Evolutionary conservation across 1,284 basidiomycete genomes (phyloP).

Genomic region (Ceratorhiza oryzae-sativae): DNA sequence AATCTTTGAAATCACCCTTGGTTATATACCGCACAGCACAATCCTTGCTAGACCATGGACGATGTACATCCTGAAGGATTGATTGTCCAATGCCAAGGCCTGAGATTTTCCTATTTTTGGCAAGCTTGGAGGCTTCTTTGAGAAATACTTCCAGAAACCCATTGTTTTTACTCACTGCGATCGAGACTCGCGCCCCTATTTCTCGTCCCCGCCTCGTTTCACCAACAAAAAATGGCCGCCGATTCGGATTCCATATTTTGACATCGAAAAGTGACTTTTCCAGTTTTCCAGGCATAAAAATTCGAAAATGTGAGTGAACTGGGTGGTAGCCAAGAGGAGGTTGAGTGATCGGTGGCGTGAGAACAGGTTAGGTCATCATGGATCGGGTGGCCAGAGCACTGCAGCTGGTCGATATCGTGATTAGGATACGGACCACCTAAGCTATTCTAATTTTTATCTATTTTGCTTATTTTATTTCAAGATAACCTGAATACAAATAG

Average conservation of each 20-base stretch:
- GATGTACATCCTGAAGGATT: neutral
- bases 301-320: no score
- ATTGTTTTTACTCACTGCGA: neutral
- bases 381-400: neutral
- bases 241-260: no score
- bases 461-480: slow-evolving; percentile 2
- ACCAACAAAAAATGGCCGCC: no score
- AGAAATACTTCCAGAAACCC: neutral
- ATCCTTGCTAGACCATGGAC: neutral
- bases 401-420: no score
- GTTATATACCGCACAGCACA: neutral
- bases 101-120: neutral
- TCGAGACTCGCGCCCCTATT: neutral
- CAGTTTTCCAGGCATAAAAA: no score
- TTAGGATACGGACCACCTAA: no score
- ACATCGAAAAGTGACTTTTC: no score
- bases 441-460: neutral
- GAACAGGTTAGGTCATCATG: neutral
- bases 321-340: neutral
- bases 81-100: neutral
- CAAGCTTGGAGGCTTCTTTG: neutral
- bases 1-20: neutral
- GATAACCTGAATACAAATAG: neutral
- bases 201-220: neutral
- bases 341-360: neutral